Evolutionary conservation across 495 filamentous ascomycete genomes (phyloP).

Genomic region (Daldinia decipiens): DNA sequence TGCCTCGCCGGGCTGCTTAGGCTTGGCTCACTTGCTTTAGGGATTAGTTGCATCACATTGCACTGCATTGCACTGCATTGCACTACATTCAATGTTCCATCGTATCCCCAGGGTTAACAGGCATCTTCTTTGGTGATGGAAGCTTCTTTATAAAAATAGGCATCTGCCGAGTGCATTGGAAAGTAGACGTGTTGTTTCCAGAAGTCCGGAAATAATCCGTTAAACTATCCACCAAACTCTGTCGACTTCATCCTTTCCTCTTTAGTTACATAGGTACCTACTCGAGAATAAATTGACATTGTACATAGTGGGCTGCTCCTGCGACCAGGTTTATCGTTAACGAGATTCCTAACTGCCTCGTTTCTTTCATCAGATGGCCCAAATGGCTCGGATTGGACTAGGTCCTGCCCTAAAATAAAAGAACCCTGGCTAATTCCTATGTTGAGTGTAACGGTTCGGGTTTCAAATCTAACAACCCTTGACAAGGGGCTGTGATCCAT

Average conservation of each 20-base stretch:
- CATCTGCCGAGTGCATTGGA: too few species aligned
- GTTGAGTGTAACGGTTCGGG: slow-evolving; percentile 32
- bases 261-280: too few species aligned
- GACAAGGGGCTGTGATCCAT: slow-evolving; percentile 33
- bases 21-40: slow-evolving; percentile 8
- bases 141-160: neutral
- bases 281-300: neutral
- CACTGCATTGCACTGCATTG: too few species aligned
- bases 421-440: slow-evolving; percentile 18
- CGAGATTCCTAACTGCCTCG: slow-evolving; percentile 23
- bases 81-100: neutral
- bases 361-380: neutral
- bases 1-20: neutral
- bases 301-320: neutral
- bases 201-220: neutral
- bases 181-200: neutral
- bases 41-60: neutral
- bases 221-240: too few species aligned
- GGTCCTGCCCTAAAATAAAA: slow-evolving; percentile 21
- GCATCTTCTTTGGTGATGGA: neutral
- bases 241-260: neutral
- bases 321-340: slow-evolving; percentile 2
- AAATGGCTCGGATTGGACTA: neutral
- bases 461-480: slow-evolving; percentile 37
- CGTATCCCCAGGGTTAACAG: neutral